phyloP scores from a whole-genome alignment of 2,329 filamentous ascomycete species.

The Alternaria consortialis region DNA sequence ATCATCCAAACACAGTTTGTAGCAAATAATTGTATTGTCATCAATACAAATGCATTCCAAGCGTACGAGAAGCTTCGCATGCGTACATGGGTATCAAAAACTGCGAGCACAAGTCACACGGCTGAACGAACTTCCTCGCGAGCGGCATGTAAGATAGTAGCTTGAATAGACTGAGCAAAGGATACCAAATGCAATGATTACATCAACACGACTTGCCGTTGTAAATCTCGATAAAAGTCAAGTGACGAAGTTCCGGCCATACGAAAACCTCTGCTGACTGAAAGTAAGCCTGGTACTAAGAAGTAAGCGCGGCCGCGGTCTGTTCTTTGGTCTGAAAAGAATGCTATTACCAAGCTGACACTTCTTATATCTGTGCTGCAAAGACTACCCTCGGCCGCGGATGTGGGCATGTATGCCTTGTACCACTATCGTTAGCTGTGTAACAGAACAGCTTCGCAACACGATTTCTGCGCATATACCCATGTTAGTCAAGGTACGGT shows the following conservation, averaged over 20 bases:
- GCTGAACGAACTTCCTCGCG: too few relatives aligned
- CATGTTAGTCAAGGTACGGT: background rate
- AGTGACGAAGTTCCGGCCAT: background rate
- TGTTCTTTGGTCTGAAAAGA: background rate
- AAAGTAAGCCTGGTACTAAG: background rate
- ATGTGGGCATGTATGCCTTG: background rate
- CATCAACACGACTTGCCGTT: background rate
- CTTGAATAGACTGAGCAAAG: background rate
- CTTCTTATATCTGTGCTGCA: background rate
- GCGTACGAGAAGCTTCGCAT: background rate
- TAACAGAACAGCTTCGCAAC: background rate
- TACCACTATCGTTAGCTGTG: background rate
- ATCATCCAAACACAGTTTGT: background rate
- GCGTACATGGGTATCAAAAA: too few relatives aligned
- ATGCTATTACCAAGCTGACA: background rate
- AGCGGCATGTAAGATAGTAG: too few relatives aligned
- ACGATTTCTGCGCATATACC: background rate
- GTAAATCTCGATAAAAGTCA: background rate
- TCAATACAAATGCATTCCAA: background rate
- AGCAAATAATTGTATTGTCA: background rate
- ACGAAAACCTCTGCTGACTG: too few relatives aligned
- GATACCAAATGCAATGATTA: too few relatives aligned
- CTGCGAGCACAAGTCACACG: too few relatives aligned
- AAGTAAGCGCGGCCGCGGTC: background rate
- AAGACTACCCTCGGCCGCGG: background rate